Evolutionary conservation across 2,329 filamentous ascomycete species (phyloP), one percentile per base, ranked within the genome.

Genomic region (Parafenestella ontariensis): DNA sequence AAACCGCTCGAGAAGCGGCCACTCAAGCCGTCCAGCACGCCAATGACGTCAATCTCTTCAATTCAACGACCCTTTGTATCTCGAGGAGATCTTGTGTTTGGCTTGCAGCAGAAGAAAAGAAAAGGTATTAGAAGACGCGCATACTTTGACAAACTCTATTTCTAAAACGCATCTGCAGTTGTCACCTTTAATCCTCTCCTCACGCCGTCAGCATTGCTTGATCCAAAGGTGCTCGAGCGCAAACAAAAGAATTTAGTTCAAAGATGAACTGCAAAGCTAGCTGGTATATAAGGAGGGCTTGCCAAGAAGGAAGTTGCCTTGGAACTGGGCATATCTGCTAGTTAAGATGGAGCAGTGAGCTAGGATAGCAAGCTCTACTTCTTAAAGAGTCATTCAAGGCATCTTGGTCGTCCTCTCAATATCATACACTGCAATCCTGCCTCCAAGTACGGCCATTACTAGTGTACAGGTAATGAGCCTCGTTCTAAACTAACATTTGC

Each of bases 141-240:
- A 21, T 40, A 6, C 5, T 6, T 39, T 40, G 21, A 11, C 4
- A 23, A 1, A 15, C 13, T 15, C 11, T 18, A 3, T 21, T 11
- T 5, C 17, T 40, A 3, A 40, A 11, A 40, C 4, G 3, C 20
- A 24, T 34, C 5, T n/a, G 5, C 3, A 64, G 58, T 64, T 17
- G 41, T 44, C 1, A 49, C 46, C 5, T 64, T 61, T 18, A 62
- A 64, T 39, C 61, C 61, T 17, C 29, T 66, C 6, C 56, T 66
- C n/a, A 61, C 61, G 24, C 61, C 63, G 6, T 64, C 61, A 13
- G 46, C 54, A 6, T 47, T 66, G 24, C 49, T 66, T 10, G 63
- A 64, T 7, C 61, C 61, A 1, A 64, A 56, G 20, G 52, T 52
- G 5, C 24, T 60, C 17, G 59, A 64, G 39, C 52, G 51, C 9